Base-by-base conservation (phyloP, 345 rosid genomes). In the Heritiera fomes region DNA sequence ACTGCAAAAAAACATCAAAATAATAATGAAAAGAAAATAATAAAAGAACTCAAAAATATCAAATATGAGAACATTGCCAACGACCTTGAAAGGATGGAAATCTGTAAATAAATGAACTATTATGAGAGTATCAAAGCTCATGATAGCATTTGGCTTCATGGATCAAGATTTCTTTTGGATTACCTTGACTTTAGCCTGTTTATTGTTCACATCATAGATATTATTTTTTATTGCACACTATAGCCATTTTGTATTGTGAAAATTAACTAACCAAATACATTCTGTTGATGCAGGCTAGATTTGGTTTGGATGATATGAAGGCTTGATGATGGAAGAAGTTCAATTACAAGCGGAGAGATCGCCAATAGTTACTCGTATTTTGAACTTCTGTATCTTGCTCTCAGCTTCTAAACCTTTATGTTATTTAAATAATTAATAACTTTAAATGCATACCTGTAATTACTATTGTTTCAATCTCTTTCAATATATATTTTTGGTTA, bases 231-330 rank as follows among this genome's bases (percentile, higher is more conserved):
- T 23, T 23, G 28, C 28, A 23, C 7, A 41, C 15, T 56, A 18
- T 34, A 43, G n/a, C 20, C 32, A 47, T 55, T 38, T 40, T 40
- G 46, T 45, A 12, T 65, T 50, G 30, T 23, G 32, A 53, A 50
- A 4, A 4, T 20, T n/a, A 34, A 28, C 64, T 82, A 58, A 77
- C 68, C 70, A 3, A 47, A 23, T 46, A 28, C 50, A 69, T 10
- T 78, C 18, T 78, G 13, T 80, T 64, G 81, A 68, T 75, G 67
- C 93, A 92, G 99, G 92, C 93, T 81, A 87, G 85, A 56, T 92
- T 92, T 71, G 98, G 96, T 38, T 76, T 95, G 94, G 99, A 93
- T 73, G 92, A 89, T 56, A 76, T 95, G 89, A 95, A 95, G 83
- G 96, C 94, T 80, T 93, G 96, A 68, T 90, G 75, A 82, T 77